These are phyloP conservation scores for Gryganskiella cystojenkinii DNA, from an alignment of 192 early-diverging fungal species.

Conservation along the genomic window DNA sequence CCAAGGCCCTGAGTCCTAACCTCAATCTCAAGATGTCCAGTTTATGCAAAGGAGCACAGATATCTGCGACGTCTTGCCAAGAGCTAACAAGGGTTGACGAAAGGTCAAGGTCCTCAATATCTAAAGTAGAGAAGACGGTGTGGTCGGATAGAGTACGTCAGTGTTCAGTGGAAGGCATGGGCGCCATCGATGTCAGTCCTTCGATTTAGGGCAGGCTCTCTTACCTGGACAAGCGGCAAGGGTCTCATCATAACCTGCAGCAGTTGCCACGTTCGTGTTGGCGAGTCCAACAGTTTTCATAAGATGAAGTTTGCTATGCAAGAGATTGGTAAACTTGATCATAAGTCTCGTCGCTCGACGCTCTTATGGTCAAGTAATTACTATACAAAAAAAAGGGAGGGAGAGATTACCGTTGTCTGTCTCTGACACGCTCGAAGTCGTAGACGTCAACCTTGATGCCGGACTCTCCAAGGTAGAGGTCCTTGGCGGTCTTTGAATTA, in stretches of 20 bases:
- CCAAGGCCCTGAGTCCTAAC: conserved; percentile 31
- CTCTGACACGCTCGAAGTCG: conserved; percentile 63
- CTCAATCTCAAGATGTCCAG: conserved; percentile 60
- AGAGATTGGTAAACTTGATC: background rate
- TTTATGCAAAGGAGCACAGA: conserved; percentile 53
- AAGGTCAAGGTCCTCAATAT: conserved; percentile 65
- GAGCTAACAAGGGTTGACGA: conserved; percentile 62
- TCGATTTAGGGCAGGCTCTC: background rate
- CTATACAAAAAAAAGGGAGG: background rate
- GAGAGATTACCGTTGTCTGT: conserved; percentile 51
- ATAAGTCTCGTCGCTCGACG: background rate
- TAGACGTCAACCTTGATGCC: conserved; percentile 61
- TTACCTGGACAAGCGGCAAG: conserved; percentile 53
- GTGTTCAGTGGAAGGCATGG: background rate
- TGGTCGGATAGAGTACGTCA: background rate
- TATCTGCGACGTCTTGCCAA: conserved; percentile 60
- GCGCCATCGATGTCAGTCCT: background rate
- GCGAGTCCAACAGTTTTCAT: conserved; percentile 54
- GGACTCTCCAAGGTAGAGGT: conserved; percentile 55
- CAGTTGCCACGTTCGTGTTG: conserved; percentile 50
- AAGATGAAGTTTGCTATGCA: conserved; percentile 30
- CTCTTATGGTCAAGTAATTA: background rate
- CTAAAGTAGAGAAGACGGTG: conserved; percentile 17
- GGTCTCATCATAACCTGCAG: conserved; percentile 51
- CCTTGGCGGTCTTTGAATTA: conserved; percentile 1